Evolutionary conservation across 139 green algal species (phyloP), one percentile per base, ranked within the genome.

Genomic region (Chlorella sp.): DNA sequence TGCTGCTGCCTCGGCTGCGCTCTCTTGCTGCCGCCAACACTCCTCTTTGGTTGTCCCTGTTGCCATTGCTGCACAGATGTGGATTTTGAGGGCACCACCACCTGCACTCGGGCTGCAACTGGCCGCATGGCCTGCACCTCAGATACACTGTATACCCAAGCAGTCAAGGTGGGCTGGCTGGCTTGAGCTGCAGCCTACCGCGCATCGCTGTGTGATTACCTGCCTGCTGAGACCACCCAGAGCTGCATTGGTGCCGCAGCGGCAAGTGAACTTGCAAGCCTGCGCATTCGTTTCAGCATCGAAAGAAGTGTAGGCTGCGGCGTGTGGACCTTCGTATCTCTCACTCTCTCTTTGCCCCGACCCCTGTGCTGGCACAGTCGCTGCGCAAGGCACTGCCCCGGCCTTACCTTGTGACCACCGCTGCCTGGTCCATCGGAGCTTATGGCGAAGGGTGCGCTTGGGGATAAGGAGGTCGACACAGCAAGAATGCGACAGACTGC

Each of bases 351-450:
- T 72, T 85, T 32, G 4, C 23, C 17, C 69, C n/a, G n/a, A n/a
- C n/a, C n/a, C n/a, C n/a, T n/a, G n/a, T n/a, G n/a, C n/a, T 62
- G 4, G 34, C 81, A 15, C 82, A 56, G 34, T 28, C 16, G 17
- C 20, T 92, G 38, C 88, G 89, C 6, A 70, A 74, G 18, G 89
- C 75, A 2, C 38, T 92, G 41, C 89, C 89, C n/a, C 76, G 80
- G 18, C 85, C 81, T 1, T 88, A 89, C 47, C 28, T 92, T 3
- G 32, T 92, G 17, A 82, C 88, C 17, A 89, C 86, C 21, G 89
- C 89, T 20, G 72, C 72, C 21, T 92, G 55, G 65, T 83, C 78
- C 65, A 83, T 92, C 21, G 89, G 89, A 21, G 78, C 80, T 3
- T 92, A 92, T 32, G 89, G 89, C 28, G 80, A 82, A 26, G 76